phyloP scores from a whole-genome alignment of 352 stramenopile genomes.

The Globisporangium yorkense region DNA sequence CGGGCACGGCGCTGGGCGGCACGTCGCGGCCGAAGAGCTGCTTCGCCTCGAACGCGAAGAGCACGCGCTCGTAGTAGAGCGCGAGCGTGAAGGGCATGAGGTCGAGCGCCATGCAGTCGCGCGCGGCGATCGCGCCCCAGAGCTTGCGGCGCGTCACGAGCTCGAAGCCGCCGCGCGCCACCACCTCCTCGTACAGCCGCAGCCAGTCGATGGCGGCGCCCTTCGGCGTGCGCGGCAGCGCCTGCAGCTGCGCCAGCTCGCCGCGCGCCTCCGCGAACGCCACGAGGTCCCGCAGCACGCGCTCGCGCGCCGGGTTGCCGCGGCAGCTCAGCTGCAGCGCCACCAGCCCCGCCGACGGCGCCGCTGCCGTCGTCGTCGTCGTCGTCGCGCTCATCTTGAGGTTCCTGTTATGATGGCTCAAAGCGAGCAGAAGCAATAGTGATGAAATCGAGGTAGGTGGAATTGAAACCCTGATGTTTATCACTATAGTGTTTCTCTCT shows the following conservation, averaged over 20 bases:
- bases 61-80: constrained; percentile 45
- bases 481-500: background rate
- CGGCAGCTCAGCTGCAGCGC: constrained; percentile 66
- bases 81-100: constrained; percentile 60
- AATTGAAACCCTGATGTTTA: background rate
- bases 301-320: constrained; percentile 52
- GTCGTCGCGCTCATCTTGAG: background rate
- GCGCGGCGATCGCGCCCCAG: constrained; percentile 45
- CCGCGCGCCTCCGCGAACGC: constrained; percentile 43
- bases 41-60: constrained; percentile 71
- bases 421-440: background rate
- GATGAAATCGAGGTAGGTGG: background rate
- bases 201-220: constrained; percentile 65
- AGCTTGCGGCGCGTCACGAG: constrained; percentile 42
- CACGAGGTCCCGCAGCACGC: constrained; percentile 50
- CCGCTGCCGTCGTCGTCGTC: constrained; percentile 10
- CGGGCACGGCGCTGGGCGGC: constrained; percentile 12
- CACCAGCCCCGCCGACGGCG: constrained; percentile 30
- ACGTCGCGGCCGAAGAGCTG: constrained; percentile 69
- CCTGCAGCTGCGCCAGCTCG: constrained; percentile 37
- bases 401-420: no score
- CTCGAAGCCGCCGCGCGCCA: constrained; percentile 49
- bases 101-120: constrained; percentile 48
- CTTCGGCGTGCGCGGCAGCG: constrained; percentile 44
- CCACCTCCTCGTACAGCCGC: constrained; percentile 78